A percentile compares a stretch with the other conserved stretches of the same genome.
Evolutionary conservation across 768 basidiomycete species (phyloP).

Genomic region (Grammothele lineata): DNA sequence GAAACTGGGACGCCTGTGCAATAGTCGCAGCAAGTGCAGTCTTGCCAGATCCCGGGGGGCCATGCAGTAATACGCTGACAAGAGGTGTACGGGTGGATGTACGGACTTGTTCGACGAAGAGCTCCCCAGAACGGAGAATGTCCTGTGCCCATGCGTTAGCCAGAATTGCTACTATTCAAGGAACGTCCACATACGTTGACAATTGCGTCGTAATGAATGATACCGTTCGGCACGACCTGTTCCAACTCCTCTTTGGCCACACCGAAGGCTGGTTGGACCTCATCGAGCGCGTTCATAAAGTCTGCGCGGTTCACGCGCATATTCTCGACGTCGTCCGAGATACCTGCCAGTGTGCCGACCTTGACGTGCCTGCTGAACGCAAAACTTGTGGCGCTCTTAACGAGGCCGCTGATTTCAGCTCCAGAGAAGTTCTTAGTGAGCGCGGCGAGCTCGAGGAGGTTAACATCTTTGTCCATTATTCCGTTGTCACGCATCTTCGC

Average conservation of each 20-base stretch:
- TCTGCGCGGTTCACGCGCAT: conserved; percentile 82
- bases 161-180: too few species aligned
- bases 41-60: conserved; percentile 89
- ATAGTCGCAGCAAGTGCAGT: conserved; percentile 93
- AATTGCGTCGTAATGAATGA: conserved; percentile 76
- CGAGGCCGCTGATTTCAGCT: conserved; percentile 91
- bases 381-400: conserved; percentile 98
- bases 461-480: conserved; percentile 85
- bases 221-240: conserved; percentile 93
- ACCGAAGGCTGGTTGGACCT: conserved; percentile 96
- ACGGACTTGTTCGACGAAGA: conserved; percentile 93
- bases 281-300: conserved; percentile 87
- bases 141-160: conserved; percentile 44
- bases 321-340: conserved; percentile 93
- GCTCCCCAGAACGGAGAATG: conserved; percentile 76
- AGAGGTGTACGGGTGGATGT: conserved; percentile 87
- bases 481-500: conserved; percentile 88
- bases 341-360: conserved; percentile 94
- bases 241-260: conserved; percentile 94
- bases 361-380: conserved; percentile 98
- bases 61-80: conserved; percentile 86
- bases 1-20: conserved; percentile 89
- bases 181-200: conserved; percentile 60
- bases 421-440: conserved; percentile 97
- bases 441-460: conserved; percentile 75